These are phyloP conservation scores for Nidula microcarpa DNA, from an alignment of 768 basidiomycete species.

Conservation along the genomic window DNA sequence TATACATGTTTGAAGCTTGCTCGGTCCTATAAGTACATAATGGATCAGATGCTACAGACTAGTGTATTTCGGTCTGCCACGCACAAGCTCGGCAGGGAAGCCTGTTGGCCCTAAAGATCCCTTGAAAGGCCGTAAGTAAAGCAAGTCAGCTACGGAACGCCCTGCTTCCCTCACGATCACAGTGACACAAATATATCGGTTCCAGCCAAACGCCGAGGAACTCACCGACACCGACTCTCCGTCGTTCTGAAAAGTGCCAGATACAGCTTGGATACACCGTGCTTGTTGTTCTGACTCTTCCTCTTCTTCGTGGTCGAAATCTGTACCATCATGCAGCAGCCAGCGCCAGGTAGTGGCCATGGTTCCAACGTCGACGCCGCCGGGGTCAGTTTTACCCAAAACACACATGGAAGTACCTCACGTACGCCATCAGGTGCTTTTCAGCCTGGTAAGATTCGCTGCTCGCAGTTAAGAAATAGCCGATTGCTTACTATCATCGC, in stretches of 20 bases:
- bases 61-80: neutral
- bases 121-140: conserved; percentile 4
- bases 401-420: conserved; percentile 1
- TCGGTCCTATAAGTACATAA: too few species aligned
- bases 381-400: too few species aligned
- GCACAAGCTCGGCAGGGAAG: conserved; percentile 4
- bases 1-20: too few species aligned
- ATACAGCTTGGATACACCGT: too few species aligned
- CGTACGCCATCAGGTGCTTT: conserved; percentile 13
- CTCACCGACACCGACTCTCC: neutral
- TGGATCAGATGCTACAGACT: neutral
- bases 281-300: too few species aligned
- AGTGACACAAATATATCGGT: conserved; percentile 19
- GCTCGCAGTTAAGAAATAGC: too few species aligned
- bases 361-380: too few species aligned
- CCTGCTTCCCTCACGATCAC: conserved; percentile 15
- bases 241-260: neutral
- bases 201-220: conserved; percentile 20
- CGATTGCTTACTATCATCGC: too few species aligned
- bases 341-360: too few species aligned
- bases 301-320: too few species aligned
- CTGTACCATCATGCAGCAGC: too few species aligned
- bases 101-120: conserved; percentile 13
- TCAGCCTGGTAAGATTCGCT: too few species aligned
- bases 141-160: neutral